These are phyloP conservation scores for Xanthoconium purpureum DNA, from an alignment of 768 basidiomycete genomes.

Conservation along the genomic window DNA sequence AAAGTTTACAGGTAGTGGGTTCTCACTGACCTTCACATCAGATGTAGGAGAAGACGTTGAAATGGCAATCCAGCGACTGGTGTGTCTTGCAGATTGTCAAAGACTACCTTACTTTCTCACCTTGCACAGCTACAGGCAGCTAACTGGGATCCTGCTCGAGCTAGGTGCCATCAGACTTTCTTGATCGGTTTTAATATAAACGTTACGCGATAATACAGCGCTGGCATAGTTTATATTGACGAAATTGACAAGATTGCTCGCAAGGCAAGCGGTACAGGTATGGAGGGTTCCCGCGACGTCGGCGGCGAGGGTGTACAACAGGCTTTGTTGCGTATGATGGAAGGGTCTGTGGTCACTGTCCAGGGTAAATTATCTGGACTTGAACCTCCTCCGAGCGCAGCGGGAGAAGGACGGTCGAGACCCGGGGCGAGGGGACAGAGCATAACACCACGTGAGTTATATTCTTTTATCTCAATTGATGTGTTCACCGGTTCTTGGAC, in stretches of 20 bases:
- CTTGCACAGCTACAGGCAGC: conserved; percentile 75
- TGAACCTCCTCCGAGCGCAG: conserved; percentile 44
- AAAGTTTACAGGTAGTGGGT: not conserved
- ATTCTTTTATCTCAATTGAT: not conserved
- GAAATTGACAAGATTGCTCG: conserved; percentile 93
- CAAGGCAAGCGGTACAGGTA: conserved; percentile 48
- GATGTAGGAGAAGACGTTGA: conserved; percentile 98
- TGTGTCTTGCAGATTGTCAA: conserved; percentile 29
- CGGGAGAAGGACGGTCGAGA: conserved; percentile 46
- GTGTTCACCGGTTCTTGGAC: conserved; percentile 2
- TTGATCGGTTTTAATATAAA: not conserved
- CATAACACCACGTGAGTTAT: conserved; percentile 23
- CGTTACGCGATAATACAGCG: conserved; percentile 42
- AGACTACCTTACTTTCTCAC: not conserved
- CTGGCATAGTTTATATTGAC: conserved; percentile 95
- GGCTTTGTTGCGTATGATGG: conserved; percentile 88
- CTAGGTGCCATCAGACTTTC: conserved; percentile 52
- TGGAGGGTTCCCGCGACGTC: conserved; percentile 79
- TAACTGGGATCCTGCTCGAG: conserved; percentile 81
- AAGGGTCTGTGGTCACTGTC: conserved; percentile 82
- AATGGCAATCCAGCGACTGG: conserved; percentile 81
- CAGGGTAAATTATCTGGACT: conserved; percentile 62
- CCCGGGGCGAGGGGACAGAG: conserved; percentile 49
- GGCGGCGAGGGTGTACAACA: conserved; percentile 97
- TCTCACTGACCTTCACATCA: conserved; percentile 29